These are phyloP conservation scores for Marasmius tenuissimus DNA, from an alignment of 1,284 basidiomycete species.

Conservation along the genomic window DNA sequence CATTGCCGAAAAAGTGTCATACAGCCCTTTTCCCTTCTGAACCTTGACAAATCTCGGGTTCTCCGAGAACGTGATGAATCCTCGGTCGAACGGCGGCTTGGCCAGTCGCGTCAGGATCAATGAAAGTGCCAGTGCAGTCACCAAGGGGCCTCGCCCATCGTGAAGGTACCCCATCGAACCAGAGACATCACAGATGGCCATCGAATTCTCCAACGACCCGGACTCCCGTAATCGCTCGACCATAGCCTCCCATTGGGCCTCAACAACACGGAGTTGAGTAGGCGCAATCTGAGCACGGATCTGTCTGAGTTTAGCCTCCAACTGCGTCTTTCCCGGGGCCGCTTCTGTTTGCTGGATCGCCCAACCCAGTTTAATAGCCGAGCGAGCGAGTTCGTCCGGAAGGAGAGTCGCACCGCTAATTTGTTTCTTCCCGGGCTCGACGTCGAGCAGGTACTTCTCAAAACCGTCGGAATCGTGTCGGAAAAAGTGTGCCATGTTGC, in stretches of 20 bases:
- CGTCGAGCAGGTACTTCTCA: slow-evolving; percentile 50
- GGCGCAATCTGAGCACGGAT: slow-evolving; percentile 28
- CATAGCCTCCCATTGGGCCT: slow-evolving; percentile 67
- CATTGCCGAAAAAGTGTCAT: slow-evolving; percentile 40
- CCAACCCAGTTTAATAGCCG: slow-evolving; percentile 28
- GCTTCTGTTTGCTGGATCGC: neutral
- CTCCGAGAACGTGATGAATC: slow-evolving; percentile 68
- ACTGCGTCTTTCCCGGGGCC: neutral
- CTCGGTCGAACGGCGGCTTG: slow-evolving; percentile 59
- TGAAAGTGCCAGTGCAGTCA: slow-evolving; percentile 62
- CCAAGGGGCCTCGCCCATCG: slow-evolving; percentile 41
- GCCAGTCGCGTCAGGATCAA: slow-evolving; percentile 64
- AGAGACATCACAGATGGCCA: slow-evolving; percentile 76
- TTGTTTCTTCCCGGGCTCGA: slow-evolving; percentile 50
- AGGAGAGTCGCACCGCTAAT: slow-evolving; percentile 65
- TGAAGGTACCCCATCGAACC: slow-evolving; percentile 62
- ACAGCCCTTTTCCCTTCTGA: slow-evolving; percentile 36
- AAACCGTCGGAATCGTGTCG: slow-evolving; percentile 60
- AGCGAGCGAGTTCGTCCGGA: slow-evolving; percentile 53
- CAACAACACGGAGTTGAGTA: slow-evolving; percentile 42
- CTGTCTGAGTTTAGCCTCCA: slow-evolving; percentile 21
- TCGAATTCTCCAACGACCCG: slow-evolving; percentile 55
- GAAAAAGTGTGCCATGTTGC: slow-evolving; percentile 52
- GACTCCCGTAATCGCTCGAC: slow-evolving; percentile 51
- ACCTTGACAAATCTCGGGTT: slow-evolving; percentile 50